These are phyloP conservation scores for Candida dajiaensis DNA, from an alignment of 805 yeast genomes.

Conservation along the genomic window DNA sequence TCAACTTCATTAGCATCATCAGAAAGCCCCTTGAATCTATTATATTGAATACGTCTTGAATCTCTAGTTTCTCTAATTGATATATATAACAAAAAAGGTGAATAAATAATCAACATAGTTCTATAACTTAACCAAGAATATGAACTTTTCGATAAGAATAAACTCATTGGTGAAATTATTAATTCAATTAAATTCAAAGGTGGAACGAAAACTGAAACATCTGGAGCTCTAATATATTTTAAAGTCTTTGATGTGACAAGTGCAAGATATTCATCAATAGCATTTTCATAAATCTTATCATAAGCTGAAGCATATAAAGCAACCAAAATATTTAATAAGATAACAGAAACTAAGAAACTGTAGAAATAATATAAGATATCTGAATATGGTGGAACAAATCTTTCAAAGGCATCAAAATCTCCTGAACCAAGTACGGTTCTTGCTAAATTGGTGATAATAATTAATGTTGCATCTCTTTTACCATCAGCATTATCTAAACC, in stretches of 20 bases:
- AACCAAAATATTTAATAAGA: conserved; percentile 75
- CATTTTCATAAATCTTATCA: conserved; percentile 72
- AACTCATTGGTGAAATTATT: conserved; percentile 39
- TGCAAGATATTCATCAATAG: conserved; percentile 80
- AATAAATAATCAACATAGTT: conserved; percentile 60
- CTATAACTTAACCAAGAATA: conserved; percentile 41
- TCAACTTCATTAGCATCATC: conserved; percentile 80
- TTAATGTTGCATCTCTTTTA: conserved; percentile 62
- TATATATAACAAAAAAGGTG: conserved; percentile 58
- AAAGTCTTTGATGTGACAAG: conserved; percentile 79
- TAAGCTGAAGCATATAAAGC: conserved; percentile 85
- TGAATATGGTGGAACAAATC: conserved; percentile 83
- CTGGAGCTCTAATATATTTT: conserved; percentile 84
- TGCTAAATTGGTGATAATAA: conserved; percentile 57
- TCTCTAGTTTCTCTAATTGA: conserved; percentile 58
- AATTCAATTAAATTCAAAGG: conserved; percentile 76
- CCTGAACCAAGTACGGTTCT: conserved; percentile 74
- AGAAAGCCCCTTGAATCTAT: conserved; percentile 52
- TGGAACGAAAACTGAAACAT: conserved; percentile 77
- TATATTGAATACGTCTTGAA: conserved; percentile 68
- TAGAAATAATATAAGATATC: conserved; percentile 71
- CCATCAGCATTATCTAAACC: conserved; percentile 90
- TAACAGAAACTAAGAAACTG: conserved; percentile 67
- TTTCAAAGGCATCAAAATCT: conserved; percentile 59
- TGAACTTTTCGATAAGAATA: conserved; percentile 29